Percentiles rank a stretch among this genome's conserved stretches.
Evolutionary conservation across 768 basidiomycete genomes (phyloP).

Genomic region (Lentinula edodes): DNA sequence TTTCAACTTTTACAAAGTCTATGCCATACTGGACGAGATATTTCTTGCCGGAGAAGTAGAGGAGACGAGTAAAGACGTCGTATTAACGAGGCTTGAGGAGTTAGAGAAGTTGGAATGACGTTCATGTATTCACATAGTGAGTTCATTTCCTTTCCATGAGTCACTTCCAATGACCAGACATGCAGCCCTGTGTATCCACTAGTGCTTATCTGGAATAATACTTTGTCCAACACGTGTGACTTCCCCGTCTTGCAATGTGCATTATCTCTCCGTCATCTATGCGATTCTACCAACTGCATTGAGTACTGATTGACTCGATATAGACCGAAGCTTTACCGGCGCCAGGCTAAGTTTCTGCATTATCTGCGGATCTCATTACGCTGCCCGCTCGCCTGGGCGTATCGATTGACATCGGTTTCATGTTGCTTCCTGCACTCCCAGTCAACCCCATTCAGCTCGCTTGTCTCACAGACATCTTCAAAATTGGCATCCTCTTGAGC

Average conservation of each 20-base stretch:
- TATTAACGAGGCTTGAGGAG: conserved; percentile 83
- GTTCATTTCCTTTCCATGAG: neutral
- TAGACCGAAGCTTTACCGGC: neutral
- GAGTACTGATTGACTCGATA: conserved; percentile 2
- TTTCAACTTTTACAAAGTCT: conserved; percentile 99
- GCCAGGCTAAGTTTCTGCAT: neutral
- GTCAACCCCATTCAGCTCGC: conserved; percentile 2
- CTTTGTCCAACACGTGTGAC: neutral
- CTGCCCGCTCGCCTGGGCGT: neutral
- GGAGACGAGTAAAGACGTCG: conserved; percentile 96
- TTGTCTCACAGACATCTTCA: neutral
- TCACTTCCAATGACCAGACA: neutral
- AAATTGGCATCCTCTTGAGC: neutral
- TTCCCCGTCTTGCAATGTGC: neutral
- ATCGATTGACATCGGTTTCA: neutral
- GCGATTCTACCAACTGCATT: neutral
- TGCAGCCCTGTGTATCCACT: neutral
- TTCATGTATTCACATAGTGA: neutral
- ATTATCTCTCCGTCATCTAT: neutral
- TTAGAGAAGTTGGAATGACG: conserved; percentile 86
- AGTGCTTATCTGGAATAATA: neutral
- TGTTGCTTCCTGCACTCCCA: neutral
- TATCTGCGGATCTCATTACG: neutral
- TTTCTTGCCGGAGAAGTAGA: conserved; percentile 98
- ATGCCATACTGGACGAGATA: conserved; percentile 96